Base-by-base conservation (phyloP, 2,329 filamentous ascomycete genomes). In the Ceratocystis colombiana region DNA sequence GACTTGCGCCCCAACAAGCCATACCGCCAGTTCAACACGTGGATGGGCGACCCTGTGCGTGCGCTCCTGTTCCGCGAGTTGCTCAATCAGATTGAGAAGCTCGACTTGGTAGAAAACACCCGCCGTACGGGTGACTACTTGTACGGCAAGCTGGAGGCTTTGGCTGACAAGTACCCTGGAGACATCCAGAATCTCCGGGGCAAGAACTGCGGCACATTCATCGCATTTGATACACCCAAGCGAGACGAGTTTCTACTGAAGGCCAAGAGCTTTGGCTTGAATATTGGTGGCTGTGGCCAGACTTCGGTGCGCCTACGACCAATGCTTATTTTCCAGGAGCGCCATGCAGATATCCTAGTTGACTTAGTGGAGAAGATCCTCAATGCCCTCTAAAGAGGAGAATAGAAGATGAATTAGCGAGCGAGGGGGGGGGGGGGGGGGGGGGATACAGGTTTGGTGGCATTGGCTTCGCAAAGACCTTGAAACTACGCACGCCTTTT, bases 271-370 rank as follows among this genome's bases (percentile, higher is more conserved):
- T 79, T 89, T 41, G 91, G 91, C 69, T 78, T 96, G 74, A 96
- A 96, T 78, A 89, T 96, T 74, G 92, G 91, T 68, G 91, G 91
- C 64, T 88, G 86, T 71, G 92, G 92, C 15, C 81, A 82, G 72
- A 79, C 73, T 65, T 90, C 92, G 33, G 88, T 96, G 12, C 80
- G 91, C 63, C 78, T 96, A 74, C 80, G 91, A 72, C 92, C 91
- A 55, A 96, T 96, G 92, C 78, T 96, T 71, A 87, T 92, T 73
- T 94, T 96, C 80, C 88, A 96, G 84, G 84, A 90, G 81, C 84
- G 88, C 74, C 93, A 97, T 76, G 92, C 88, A 25, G 89, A 96
- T 77, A 85, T 96, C 68, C 78, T 96, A 71, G 76, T 96, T 62
- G 90, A 89, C 71, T 82, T 81, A 28, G 73, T 95, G 70, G 90